Percentiles rank a stretch among this genome's conserved stretches.
Conservation (phyloP, 75 land plant genomes). For the Picea sitchensis region DNA sequence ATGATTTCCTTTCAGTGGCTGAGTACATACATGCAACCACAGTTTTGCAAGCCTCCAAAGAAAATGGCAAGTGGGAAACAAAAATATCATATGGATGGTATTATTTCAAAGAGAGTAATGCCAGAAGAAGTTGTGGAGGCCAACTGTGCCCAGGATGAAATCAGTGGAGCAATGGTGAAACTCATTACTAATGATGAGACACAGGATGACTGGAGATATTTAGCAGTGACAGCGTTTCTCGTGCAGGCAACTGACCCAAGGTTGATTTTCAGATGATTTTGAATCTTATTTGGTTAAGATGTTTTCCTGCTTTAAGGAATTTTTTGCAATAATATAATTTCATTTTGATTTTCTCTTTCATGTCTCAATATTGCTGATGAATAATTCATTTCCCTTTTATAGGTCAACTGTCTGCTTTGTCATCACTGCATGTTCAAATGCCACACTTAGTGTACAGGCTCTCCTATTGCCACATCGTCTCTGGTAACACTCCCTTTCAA, state of each 20-base stretch:
- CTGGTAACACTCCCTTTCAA: slow-evolving; percentile 44
- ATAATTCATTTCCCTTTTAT: slow-evolving; percentile 8
- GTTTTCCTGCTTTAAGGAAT: neutral
- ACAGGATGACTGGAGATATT: slow-evolving; percentile 90
- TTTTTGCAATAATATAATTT: neutral
- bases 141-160: neutral
- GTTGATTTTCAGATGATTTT: slow-evolving; percentile 22
- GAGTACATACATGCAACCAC: slow-evolving; percentile 66
- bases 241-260: slow-evolving; percentile 42
- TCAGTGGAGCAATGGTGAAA: neutral
- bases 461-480: slow-evolving; percentile 54
- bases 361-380: slow-evolving; percentile 1
- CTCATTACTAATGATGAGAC: slow-evolving; percentile 7
- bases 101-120: neutral
- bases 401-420: slow-evolving; percentile 73
- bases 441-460: slow-evolving; percentile 67
- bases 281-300: neutral
- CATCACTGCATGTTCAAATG: slow-evolving; percentile 90
- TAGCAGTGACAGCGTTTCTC: slow-evolving; percentile 87
- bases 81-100: neutral
- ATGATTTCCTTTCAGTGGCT: slow-evolving; percentile 62
- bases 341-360: neutral
- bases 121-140: neutral
- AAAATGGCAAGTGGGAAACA: neutral
- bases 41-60: slow-evolving; percentile 13